Evolutionary conservation across 2,329 filamentous ascomycete species (phyloP), one percentile per base, ranked within the genome.

Genomic region (Ophiocordyceps unilateralis): DNA sequence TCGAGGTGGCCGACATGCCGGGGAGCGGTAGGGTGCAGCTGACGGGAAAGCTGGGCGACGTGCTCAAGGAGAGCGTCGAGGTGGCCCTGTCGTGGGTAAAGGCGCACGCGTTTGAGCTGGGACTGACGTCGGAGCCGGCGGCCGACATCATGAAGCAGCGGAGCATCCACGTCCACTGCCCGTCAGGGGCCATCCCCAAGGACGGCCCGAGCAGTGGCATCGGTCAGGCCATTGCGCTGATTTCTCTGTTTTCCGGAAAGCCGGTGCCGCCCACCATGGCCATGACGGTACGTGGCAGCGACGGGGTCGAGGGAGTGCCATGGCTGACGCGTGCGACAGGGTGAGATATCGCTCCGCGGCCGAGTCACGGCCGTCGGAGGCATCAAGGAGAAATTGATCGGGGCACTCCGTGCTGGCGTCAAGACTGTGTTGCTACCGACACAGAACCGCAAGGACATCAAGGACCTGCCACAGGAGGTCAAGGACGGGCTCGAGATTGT

Each of bases 381-480:
- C 17, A 96, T 98, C 66, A 95, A 96, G 65, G 89, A 98, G 74
- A 98, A 98, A 63, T 71, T 96, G 43, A 96, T 98, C 56, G 91
- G 91, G 20, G 91, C 91, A 9, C 69, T 93, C 56, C 75, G 89
- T 44, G 91, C 91, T 2, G 91, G 91, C 23, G 89, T 98, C 47
- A 93, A 94, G 71, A 89, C 85, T 26, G 89, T 98, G 8, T 61
- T 98, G 46, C 67, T 98, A 8, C 91, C 91, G 3, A 74, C 81
- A 26, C 81, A 84, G 51, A 98, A 98, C 59, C 74, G 80, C 49
- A 96, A 96, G 64, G 91, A 98, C 58, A 81, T 83, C 45, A 83
- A 83, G 61, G 89, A 96, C 62, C 68, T 96, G 44, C 91, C 91
- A 0, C 72, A 81, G 48, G 91, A 98, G 65, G 91, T 98, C 41